These are phyloP conservation scores for Suhomyces maxii DNA, from an alignment of 1,139 yeast genomes.

Conservation along the genomic window DNA sequence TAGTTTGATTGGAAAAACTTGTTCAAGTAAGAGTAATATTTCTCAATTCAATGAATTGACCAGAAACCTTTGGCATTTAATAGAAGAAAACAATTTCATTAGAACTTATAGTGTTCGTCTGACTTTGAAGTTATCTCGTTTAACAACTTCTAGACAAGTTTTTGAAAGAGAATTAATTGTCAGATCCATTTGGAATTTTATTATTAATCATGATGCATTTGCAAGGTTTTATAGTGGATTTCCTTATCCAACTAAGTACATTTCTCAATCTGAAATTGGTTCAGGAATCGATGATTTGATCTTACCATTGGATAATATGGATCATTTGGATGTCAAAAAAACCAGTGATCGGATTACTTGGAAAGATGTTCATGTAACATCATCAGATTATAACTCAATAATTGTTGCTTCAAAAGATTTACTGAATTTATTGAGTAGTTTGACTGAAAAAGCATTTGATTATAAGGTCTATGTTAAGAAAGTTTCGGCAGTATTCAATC, in stretches of 20 bases:
- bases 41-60: conserved; percentile 10
- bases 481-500: not conserved
- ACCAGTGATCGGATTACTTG: conserved; percentile 4
- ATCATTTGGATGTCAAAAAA: conserved; percentile 4
- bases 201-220: conserved; percentile 30
- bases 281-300: conserved; percentile 5
- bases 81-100: conserved; percentile 26
- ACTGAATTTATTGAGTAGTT: conserved; percentile 1
- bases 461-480: conserved; percentile 1
- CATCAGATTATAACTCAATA: conserved; percentile 7
- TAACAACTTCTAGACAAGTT: conserved; percentile 26
- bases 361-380: conserved; percentile 1
- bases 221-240: conserved; percentile 38
- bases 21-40: conserved; percentile 15
- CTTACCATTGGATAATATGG: conserved; percentile 8
- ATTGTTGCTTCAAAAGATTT: conserved; percentile 5
- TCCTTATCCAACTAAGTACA: conserved; percentile 29
- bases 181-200: conserved; percentile 45
- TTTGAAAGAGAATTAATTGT: conserved; percentile 37
- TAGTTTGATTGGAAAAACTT: conserved; percentile 20
- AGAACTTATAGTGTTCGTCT: conserved; percentile 17
- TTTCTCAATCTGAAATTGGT: not conserved
- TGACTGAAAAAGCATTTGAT: conserved; percentile 2
- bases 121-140: conserved; percentile 1
- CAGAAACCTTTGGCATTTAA: conserved; percentile 22